A percentile compares a stretch with the other conserved stretches of the same genome.
These are phyloP conservation scores for Lumnitzera littorea DNA, from an alignment of 345 rosid genomes.

Conservation along the genomic window DNA sequence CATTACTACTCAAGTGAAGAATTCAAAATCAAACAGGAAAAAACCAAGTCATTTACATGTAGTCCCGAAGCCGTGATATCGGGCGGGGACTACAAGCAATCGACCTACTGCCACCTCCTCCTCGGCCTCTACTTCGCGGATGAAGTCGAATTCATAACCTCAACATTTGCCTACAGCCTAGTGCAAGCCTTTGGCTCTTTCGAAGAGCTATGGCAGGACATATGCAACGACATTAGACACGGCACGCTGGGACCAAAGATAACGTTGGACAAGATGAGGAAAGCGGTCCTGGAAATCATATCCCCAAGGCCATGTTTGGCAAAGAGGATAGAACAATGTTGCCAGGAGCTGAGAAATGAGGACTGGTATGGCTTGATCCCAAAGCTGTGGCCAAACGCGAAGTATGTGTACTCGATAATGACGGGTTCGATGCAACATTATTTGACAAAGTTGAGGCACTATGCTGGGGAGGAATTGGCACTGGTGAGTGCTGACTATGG, in stretches of 20 bases:
- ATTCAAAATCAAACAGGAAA: slow-evolving; percentile 70
- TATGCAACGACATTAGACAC: slow-evolving; percentile 51
- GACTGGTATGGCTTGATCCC: slow-evolving; percentile 61
- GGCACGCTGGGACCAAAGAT: slow-evolving; percentile 53
- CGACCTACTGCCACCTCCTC: slow-evolving; percentile 87
- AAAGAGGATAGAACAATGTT: slow-evolving; percentile 32
- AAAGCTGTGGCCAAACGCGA: slow-evolving; percentile 81
- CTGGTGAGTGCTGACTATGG: slow-evolving; percentile 88
- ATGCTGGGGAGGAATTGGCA: slow-evolving; percentile 50
- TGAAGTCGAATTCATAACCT: slow-evolving; percentile 66
- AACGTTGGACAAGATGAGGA: slow-evolving; percentile 40
- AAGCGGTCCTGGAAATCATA: slow-evolving; percentile 50
- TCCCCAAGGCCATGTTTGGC: slow-evolving; percentile 53
- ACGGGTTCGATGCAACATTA: slow-evolving; percentile 90
- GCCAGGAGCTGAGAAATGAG: slow-evolving; percentile 31
- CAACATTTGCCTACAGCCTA: slow-evolving; percentile 76
- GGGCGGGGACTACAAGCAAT: slow-evolving; percentile 69
- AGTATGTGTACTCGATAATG: slow-evolving; percentile 87
- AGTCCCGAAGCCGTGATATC: slow-evolving; percentile 79
- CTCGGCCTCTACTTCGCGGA: slow-evolving; percentile 60
- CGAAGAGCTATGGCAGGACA: slow-evolving; percentile 72
- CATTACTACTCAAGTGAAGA: slow-evolving; percentile 87
- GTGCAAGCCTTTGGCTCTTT: slow-evolving; percentile 72
- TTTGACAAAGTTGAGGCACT: slow-evolving; percentile 63
- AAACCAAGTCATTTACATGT: slow-evolving; percentile 66